A percentile compares a stretch with the other conserved stretches of the same genome.
Evolutionary conservation across 225 moss, liverwort and hornwort species (phyloP).

Genomic region (Takakia lepidozioides): DNA sequence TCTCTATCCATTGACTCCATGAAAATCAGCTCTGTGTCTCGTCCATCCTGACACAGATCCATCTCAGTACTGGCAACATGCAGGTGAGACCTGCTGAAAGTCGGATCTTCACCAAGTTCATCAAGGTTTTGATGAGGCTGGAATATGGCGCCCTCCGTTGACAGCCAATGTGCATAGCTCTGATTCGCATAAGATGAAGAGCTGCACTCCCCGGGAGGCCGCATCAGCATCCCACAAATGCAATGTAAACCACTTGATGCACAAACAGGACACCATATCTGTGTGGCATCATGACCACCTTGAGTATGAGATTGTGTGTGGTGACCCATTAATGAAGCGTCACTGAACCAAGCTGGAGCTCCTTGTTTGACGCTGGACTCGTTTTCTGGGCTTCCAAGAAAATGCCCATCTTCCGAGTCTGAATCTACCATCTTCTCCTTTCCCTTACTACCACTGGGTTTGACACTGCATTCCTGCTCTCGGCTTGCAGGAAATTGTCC

Average conservation of each 20-base stretch:
- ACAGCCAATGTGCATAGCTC: constrained; percentile 29
- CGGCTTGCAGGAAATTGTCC: constrained; percentile 9
- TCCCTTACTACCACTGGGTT: too few species aligned
- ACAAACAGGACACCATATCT: constrained; percentile 36
- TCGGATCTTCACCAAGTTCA: constrained; percentile 6
- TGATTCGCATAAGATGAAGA: constrained; percentile 18
- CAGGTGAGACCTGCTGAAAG: constrained; percentile 9
- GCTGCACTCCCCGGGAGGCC: constrained; percentile 8
- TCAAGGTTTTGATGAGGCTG: constrained; percentile 18
- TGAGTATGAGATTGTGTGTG: constrained; percentile 16
- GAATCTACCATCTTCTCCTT: too few species aligned
- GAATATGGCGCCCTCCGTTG: constrained; percentile 14
- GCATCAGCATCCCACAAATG: constrained; percentile 21
- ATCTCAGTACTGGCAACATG: constrained; percentile 25
- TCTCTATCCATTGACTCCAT: constrained; percentile 14
- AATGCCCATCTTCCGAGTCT: too few species aligned
- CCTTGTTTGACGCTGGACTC: constrained; percentile 9
- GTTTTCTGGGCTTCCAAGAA: too few species aligned
- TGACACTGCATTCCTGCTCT: too few species aligned
- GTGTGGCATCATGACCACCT: constrained; percentile 3
- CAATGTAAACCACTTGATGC: constrained; percentile 18
- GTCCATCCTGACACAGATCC: constrained; percentile 26
- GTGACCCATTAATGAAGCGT: constrained; percentile 22
- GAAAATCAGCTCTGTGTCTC: constrained; percentile 21
- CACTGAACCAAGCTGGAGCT: constrained; percentile 40